A percentile compares a stretch with the other conserved stretches of the same genome.
phyloP scores from a whole-genome alignment of 371 early-diverging fungal genomes.

The Mucor circinelloides region DNA sequence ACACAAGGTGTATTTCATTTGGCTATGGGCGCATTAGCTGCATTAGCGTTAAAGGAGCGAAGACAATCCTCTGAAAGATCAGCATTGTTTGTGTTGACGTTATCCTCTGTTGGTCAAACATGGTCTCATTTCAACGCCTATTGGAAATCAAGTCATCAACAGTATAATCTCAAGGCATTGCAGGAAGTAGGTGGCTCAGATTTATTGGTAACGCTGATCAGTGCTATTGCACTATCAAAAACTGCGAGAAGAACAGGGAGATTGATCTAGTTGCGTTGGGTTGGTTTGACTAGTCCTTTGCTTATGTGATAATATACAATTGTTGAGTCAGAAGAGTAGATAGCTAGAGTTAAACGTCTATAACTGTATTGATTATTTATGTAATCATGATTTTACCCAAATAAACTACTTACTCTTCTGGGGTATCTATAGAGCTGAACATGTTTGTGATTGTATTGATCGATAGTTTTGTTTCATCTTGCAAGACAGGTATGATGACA shows the following conservation, averaged over 20 bases:
- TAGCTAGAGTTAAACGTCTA: slow-evolving; percentile 37
- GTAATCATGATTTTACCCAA: neutral
- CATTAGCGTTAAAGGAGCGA: slow-evolving; percentile 39
- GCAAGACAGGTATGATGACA: slow-evolving; percentile 20
- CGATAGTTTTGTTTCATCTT: slow-evolving; percentile 12
- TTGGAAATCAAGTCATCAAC: slow-evolving; percentile 17
- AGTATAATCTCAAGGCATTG: slow-evolving; percentile 34
- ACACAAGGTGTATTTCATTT: slow-evolving; percentile 40
- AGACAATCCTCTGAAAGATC: slow-evolving; percentile 35
- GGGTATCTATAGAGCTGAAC: neutral
- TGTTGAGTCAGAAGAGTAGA: slow-evolving; percentile 48
- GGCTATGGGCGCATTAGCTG: slow-evolving; percentile 35
- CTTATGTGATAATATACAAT: slow-evolving; percentile 48
- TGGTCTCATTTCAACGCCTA: slow-evolving; percentile 32
- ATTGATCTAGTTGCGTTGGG: slow-evolving; percentile 21
- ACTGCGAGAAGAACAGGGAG: slow-evolving; percentile 38
- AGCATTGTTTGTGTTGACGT: slow-evolving; percentile 36
- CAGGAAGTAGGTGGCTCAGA: slow-evolving; percentile 36
- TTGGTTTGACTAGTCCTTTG: slow-evolving; percentile 31
- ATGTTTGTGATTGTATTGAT: neutral
- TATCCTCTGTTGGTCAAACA: slow-evolving; percentile 39
- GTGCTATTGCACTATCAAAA: slow-evolving; percentile 33
- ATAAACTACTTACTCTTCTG: neutral
- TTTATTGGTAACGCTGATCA: slow-evolving; percentile 27
- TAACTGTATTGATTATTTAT: neutral